Evolutionary conservation across 306 rosid species (phyloP).

Genomic region (Trifolium subterraneum): DNA sequence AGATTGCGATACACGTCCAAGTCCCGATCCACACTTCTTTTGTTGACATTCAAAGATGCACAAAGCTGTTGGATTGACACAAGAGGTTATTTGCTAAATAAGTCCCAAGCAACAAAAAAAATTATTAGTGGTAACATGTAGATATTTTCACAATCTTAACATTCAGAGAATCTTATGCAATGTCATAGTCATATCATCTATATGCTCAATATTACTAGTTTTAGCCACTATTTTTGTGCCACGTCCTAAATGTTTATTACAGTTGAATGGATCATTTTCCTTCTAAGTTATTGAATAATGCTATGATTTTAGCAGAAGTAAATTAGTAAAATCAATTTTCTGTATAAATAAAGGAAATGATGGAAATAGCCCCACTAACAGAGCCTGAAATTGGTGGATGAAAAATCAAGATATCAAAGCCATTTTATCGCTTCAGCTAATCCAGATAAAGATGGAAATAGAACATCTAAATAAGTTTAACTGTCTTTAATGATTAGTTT

Average conservation of each 20-base stretch:
- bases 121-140: constrained; percentile 8
- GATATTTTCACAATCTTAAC: constrained; percentile 22
- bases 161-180: constrained; percentile 25
- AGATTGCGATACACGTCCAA: constrained; percentile 95
- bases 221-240: constrained; percentile 24
- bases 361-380: not conserved
- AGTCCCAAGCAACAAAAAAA: not conserved
- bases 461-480: not conserved
- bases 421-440: not conserved
- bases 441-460: constrained; percentile 13
- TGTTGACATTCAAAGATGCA: constrained; percentile 70
- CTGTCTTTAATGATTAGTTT: constrained; percentile 24
- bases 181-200: constrained; percentile 29
- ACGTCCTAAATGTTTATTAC: constrained; percentile 2
- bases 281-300: constrained; percentile 22
- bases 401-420: constrained; percentile 29
- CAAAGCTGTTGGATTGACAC: constrained; percentile 73
- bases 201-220: constrained; percentile 28
- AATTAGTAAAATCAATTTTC: constrained; percentile 35
- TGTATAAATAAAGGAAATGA: constrained; percentile 14
- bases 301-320: constrained; percentile 15
- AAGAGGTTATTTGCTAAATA: constrained; percentile 33
- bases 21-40: constrained; percentile 94
- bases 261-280: constrained; percentile 20
- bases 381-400: constrained; percentile 28